Evolutionary conservation across 345 rosid species (phyloP).

Genomic region (Laguncularia racemosa): DNA sequence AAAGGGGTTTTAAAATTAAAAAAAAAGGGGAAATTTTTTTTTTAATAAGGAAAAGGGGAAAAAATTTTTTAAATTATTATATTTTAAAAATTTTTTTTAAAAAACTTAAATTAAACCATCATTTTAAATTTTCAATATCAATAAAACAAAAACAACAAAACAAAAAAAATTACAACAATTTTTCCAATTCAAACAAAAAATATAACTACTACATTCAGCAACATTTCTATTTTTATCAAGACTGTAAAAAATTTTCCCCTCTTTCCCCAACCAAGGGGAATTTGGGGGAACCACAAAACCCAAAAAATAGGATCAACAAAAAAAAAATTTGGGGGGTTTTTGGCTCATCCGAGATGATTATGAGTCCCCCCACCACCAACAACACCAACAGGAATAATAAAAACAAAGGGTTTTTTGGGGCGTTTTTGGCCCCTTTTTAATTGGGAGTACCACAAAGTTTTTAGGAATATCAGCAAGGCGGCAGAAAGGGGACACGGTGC

Average conservation of each 20-base stretch:
- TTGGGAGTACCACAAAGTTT: conserved; percentile 28
- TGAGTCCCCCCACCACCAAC: background rate
- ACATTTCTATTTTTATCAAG: conserved; percentile 75
- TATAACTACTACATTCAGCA: too few species aligned
- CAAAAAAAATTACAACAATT: too few species aligned
- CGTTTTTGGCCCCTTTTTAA: conserved; percentile 47
- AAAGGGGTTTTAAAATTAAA: too few species aligned
- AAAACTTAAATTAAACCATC: too few species aligned
- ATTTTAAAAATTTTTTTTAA: too few species aligned
- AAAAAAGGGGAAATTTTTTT: too few species aligned
- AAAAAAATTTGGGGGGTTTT: background rate
- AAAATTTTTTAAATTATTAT: too few species aligned
- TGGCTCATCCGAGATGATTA: conserved; percentile 19
- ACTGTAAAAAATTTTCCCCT: conserved; percentile 88
- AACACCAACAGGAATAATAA: background rate
- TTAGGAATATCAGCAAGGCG: conserved; percentile 9
- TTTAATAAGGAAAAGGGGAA: too few species aligned
- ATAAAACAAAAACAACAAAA: too few species aligned
- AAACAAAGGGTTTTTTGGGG: too few species aligned
- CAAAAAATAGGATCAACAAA: conserved; percentile 15
- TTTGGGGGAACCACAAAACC: conserved; percentile 94
- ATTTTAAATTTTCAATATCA: too few species aligned
- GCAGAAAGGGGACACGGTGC: conserved; percentile 68
- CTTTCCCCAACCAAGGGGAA: conserved; percentile 96
- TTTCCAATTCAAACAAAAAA: too few species aligned